These are phyloP conservation scores for Candolleomyces eurysporus DNA, from an alignment of 768 basidiomycete genomes.

Conservation along the genomic window DNA sequence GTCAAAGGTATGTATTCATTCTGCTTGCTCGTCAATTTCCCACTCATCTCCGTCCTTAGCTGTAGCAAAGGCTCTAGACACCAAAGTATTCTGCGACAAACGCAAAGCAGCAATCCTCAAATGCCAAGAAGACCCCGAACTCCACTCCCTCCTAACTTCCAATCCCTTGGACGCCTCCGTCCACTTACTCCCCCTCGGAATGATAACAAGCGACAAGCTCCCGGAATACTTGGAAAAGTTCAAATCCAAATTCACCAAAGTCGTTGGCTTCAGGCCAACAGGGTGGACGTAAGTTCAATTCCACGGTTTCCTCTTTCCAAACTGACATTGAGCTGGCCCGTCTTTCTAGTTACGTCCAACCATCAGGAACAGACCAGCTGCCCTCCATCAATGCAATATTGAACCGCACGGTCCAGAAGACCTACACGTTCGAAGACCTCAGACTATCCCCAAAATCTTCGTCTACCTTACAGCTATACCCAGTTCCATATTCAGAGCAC, in stretches of 20 bases:
- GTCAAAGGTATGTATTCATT: constrained; percentile 69
- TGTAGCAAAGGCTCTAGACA: constrained; percentile 75
- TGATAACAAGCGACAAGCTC: constrained; percentile 75
- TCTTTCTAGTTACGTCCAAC: constrained; percentile 58
- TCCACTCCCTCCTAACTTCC: constrained; percentile 72
- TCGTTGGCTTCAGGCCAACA: constrained; percentile 87
- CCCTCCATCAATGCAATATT: constrained; percentile 73
- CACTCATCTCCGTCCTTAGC: constrained; percentile 41
- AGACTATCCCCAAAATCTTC: constrained; percentile 72
- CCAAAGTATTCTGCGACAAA: constrained; percentile 87
- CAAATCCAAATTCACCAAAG: constrained; percentile 65
- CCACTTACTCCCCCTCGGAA: constrained; percentile 79
- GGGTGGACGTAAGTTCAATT: constrained; percentile 83
- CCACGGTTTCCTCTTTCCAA: neutral
- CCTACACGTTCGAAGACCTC: constrained; percentile 70
- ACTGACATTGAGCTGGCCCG: neutral
- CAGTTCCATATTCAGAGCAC: constrained; percentile 93
- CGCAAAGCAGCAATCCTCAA: constrained; percentile 80
- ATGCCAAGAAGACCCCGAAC: constrained; percentile 81
- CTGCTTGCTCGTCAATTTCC: neutral
- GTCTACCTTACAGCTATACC: constrained; percentile 66
- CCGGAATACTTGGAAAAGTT: constrained; percentile 74
- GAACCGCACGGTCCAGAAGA: constrained; percentile 56
- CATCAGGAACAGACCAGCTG: constrained; percentile 58
- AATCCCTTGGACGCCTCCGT: constrained; percentile 78